Evolutionary conservation across 2,329 filamentous ascomycete species (phyloP).

Genomic region (Biscogniauxia sp.): DNA sequence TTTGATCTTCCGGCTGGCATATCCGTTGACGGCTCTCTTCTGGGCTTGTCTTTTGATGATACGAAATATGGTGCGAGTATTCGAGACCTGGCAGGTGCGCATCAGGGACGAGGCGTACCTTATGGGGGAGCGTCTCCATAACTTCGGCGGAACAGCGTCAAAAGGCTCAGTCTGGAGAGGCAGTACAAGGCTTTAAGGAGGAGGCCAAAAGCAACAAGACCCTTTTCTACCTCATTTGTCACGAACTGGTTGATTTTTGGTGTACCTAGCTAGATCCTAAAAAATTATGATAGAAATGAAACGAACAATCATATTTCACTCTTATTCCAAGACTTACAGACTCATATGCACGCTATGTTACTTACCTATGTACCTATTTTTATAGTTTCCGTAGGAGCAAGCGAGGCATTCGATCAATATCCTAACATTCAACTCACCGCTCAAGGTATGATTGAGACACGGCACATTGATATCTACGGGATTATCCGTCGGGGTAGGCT

Average conservation of each 20-base stretch:
- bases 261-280: not conserved
- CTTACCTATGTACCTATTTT: too few species aligned
- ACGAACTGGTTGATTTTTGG: not conserved
- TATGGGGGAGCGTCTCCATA: constrained; percentile 91
- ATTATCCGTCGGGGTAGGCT: too few species aligned
- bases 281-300: not conserved
- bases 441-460: too few species aligned
- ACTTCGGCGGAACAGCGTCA: constrained; percentile 54
- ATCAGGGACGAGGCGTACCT: constrained; percentile 95
- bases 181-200: constrained; percentile 21
- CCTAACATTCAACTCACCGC: too few species aligned
- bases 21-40: constrained; percentile 61
- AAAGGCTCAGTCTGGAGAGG: constrained; percentile 26
- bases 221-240: not conserved
- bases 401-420: too few species aligned
- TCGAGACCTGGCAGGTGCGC: constrained; percentile 73
- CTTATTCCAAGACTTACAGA: not conserved
- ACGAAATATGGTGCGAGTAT: constrained; percentile 56
- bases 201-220: not conserved
- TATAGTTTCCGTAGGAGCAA: too few species aligned
- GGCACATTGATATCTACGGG: too few species aligned
- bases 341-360: too few species aligned
- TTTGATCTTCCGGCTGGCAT: constrained; percentile 59
- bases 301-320: not conserved
- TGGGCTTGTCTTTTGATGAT: constrained; percentile 44